Evolutionary conservation across 441 rosid species (phyloP).

Genomic region (Flueggea neowawraea): DNA sequence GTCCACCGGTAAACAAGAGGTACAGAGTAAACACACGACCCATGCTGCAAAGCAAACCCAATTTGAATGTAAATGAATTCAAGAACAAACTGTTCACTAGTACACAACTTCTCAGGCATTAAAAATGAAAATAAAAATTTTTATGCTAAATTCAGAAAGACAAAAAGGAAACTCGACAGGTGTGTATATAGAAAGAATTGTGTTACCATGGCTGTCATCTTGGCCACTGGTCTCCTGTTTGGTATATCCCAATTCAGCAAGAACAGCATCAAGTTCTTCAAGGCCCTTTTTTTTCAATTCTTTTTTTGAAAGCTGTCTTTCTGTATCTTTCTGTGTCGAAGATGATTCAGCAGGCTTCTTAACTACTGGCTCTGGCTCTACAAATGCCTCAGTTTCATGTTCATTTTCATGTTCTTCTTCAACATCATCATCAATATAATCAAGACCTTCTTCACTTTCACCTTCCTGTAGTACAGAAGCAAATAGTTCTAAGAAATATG

Average conservation of each 20-base stretch:
- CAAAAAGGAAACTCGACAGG: too few relatives aligned
- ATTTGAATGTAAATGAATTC: too few relatives aligned
- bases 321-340: conserved; percentile 30
- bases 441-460: conserved; percentile 76
- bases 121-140: too few relatives aligned
- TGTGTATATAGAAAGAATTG: too few relatives aligned
- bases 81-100: too few relatives aligned
- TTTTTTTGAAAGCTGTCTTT: conserved; percentile 59
- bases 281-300: conserved; percentile 61
- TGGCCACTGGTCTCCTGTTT: conserved; percentile 24
- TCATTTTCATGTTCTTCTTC: conserved; percentile 84
- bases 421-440: conserved; percentile 75
- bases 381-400: conserved; percentile 24
- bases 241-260: conserved; percentile 42
- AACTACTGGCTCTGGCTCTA: conserved; percentile 26
- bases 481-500: too few relatives aligned
- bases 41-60: too few relatives aligned
- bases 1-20: neutral
- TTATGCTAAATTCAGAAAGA: too few relatives aligned
- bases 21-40: neutral
- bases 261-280: conserved; percentile 60
- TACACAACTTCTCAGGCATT: too few relatives aligned
- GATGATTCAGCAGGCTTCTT: conserved; percentile 33
- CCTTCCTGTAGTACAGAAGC: conserved; percentile 47
- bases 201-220: conserved; percentile 16